Percentiles rank a stretch among this genome's conserved stretches.
Evolutionary conservation across 208 protist genomes (phyloP).

Genomic region (Tritrichomonas foetus): DNA sequence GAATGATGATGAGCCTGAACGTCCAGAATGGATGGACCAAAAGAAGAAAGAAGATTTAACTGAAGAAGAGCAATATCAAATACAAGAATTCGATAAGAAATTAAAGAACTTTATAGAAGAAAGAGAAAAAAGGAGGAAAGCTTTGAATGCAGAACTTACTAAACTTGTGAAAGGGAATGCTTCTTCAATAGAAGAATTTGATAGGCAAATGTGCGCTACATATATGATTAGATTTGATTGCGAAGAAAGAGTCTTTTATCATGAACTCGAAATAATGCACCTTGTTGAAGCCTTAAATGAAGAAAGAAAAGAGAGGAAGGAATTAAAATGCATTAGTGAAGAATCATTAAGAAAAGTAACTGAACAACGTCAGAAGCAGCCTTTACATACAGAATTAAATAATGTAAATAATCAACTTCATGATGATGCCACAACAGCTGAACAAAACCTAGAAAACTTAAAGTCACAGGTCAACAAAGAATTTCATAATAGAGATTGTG

Average conservation of each 20-base stretch:
- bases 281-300: background rate
- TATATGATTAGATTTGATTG: background rate
- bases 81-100: slow-evolving; percentile 34
- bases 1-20: background rate
- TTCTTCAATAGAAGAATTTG: slow-evolving; percentile 18
- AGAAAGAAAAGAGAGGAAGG: background rate
- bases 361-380: too few relatives aligned
- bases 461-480: slow-evolving; percentile 3
- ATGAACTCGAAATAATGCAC: slow-evolving; percentile 33
- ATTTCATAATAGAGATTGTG: background rate
- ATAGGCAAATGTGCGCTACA: background rate
- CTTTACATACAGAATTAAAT: background rate
- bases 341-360: background rate
- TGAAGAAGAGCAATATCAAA: slow-evolving; percentile 40
- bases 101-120: slow-evolving; percentile 22
- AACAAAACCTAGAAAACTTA: background rate
- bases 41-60: slow-evolving; percentile 42
- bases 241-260: slow-evolving; percentile 17
- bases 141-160: background rate
- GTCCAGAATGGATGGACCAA: background rate
- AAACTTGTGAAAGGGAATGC: background rate
- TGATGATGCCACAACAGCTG: background rate
- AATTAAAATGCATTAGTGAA: background rate
- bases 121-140: background rate
- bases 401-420: background rate